These are phyloP conservation scores for Hansfordia pulvinata DNA, from an alignment of 2,329 filamentous ascomycete species.

Conservation along the genomic window DNA sequence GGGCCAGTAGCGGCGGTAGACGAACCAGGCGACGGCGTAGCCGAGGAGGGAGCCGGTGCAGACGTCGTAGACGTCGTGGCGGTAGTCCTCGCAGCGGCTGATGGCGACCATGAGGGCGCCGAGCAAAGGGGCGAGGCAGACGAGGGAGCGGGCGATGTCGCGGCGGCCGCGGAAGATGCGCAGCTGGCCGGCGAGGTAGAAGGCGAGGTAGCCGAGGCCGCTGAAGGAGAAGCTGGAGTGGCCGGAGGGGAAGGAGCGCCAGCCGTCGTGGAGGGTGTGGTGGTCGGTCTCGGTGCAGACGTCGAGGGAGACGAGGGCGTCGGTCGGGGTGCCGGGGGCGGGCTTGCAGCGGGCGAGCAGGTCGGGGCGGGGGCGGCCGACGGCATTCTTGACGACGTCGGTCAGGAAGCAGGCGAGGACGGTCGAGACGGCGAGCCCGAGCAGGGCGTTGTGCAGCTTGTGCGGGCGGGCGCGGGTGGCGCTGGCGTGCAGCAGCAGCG, in stretches of 20 bases:
- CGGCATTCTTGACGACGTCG: constrained; percentile 80
- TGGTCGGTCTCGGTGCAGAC: constrained; percentile 61
- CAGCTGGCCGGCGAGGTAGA: constrained; percentile 57
- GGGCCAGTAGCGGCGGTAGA: constrained; percentile 52
- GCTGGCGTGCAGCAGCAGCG: constrained; percentile 54
- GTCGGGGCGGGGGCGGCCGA: constrained; percentile 57
- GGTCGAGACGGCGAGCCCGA: constrained; percentile 67
- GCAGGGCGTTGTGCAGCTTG: constrained; percentile 73
- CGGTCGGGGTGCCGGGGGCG: constrained; percentile 26
- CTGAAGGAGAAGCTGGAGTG: constrained; percentile 71
- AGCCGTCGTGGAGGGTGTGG: constrained; percentile 66
- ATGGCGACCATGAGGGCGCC: constrained; percentile 56
- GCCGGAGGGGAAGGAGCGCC: constrained; percentile 71
- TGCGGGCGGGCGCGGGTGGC: constrained; percentile 50
- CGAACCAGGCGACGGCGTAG: constrained; percentile 47
- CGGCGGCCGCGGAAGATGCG: constrained; percentile 37
- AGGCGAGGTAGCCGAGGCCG: constrained; percentile 60
- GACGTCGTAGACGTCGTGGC: constrained; percentile 60
- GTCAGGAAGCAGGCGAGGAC: constrained; percentile 73
- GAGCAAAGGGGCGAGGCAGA: constrained; percentile 44
- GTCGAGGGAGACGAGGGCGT: constrained; percentile 45
- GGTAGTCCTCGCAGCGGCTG: constrained; percentile 55
- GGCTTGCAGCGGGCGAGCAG: constrained; percentile 70
- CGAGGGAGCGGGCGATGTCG: constrained; percentile 40
- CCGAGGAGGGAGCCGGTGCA: constrained; percentile 47